These are phyloP conservation scores for Citrus hindsii DNA, from an alignment of 345 rosid species.

Conservation along the genomic window DNA sequence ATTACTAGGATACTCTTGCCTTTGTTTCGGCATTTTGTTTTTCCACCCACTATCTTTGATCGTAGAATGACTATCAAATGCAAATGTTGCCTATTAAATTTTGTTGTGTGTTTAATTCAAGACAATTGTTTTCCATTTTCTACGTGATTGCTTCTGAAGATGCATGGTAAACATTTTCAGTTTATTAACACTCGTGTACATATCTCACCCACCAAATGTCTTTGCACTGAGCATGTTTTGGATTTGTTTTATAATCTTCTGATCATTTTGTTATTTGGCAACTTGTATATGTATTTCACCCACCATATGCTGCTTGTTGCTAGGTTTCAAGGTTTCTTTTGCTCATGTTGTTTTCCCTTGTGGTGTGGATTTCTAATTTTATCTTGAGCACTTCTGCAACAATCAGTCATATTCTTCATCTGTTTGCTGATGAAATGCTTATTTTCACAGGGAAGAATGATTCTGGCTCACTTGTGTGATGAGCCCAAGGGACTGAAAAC, in stretches of 20 bases:
- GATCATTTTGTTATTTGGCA: neutral
- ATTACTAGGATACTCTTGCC: neutral
- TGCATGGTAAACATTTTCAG: neutral
- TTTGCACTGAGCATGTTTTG: neutral
- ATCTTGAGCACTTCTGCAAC: neutral
- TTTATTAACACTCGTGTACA: neutral
- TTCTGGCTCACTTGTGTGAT: constrained; percentile 96
- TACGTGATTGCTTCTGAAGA: neutral
- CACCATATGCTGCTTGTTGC: neutral
- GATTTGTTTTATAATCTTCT: neutral
- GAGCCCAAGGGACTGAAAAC: constrained; percentile 98
- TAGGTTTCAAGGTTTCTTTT: neutral
- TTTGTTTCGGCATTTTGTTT: neutral
- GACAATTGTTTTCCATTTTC: neutral
- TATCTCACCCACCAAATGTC: neutral
- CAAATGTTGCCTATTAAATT: neutral
- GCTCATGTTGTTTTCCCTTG: neutral
- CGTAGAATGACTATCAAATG: neutral
- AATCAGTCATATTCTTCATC: neutral
- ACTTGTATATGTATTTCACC: neutral
- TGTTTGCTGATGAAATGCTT: constrained; percentile 18
- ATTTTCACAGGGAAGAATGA: constrained; percentile 92
- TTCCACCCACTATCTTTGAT: neutral
- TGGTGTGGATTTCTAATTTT: neutral
- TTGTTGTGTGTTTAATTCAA: neutral